A percentile compares a stretch with the other conserved stretches of the same genome.
These are phyloP conservation scores for Coemansia sp. DNA, from an alignment of 371 early-diverging fungal species.

Conservation along the genomic window DNA sequence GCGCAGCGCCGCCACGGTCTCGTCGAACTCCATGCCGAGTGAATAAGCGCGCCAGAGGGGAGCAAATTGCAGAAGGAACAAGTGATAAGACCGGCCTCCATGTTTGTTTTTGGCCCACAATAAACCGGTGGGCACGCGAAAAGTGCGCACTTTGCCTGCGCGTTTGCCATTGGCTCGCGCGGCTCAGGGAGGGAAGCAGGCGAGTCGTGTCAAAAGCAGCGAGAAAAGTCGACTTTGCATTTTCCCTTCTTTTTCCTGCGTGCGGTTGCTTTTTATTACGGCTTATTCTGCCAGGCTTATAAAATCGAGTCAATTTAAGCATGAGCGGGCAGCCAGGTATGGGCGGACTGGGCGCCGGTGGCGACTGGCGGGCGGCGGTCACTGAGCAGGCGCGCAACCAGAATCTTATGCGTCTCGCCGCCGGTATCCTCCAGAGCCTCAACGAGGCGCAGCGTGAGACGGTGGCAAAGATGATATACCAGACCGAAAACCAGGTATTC, in stretches of 20 bases:
- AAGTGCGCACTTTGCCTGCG: too few relatives aligned
- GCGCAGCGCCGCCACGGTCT: slow-evolving; percentile 16
- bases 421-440: slow-evolving; percentile 19
- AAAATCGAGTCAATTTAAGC: neutral
- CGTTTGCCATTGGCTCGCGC: too few relatives aligned
- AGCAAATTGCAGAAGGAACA: neutral
- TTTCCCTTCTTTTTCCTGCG: neutral
- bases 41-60: neutral
- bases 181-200: too few relatives aligned
- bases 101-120: neutral
- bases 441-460: slow-evolving; percentile 5
- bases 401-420: slow-evolving; percentile 7
- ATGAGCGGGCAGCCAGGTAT: slow-evolving; percentile 32
- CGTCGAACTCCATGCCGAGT: slow-evolving; percentile 26
- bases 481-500: slow-evolving; percentile 15
- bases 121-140: too few relatives aligned
- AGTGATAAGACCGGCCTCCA: neutral
- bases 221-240: neutral
- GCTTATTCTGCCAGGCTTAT: too few relatives aligned
- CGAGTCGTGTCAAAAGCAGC: neutral
- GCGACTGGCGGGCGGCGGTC: slow-evolving; percentile 30
- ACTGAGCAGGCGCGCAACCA: slow-evolving; percentile 23
- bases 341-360: slow-evolving; percentile 8
- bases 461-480: slow-evolving; percentile 5
- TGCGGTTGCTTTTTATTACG: neutral